These are phyloP conservation scores for Cryptosporidium tyzzeri DNA, from an alignment of 169 alveolate genomes.

Conservation along the genomic window DNA sequence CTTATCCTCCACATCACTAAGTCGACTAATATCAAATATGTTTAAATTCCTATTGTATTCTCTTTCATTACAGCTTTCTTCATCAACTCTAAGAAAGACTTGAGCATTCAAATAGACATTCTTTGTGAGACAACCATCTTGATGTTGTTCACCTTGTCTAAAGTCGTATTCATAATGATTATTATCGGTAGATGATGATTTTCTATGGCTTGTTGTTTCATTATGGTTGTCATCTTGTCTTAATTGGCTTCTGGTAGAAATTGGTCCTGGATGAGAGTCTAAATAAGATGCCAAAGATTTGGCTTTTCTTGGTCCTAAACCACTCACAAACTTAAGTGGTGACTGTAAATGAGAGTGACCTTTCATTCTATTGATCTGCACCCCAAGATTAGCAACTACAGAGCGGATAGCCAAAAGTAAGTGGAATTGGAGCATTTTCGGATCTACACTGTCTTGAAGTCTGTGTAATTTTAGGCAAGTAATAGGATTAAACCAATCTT, in stretches of 20 bases:
- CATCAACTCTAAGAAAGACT: slow-evolving; percentile 59
- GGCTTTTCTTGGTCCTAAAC: slow-evolving; percentile 89
- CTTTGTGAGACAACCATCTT: slow-evolving; percentile 40
- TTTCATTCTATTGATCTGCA: slow-evolving; percentile 81
- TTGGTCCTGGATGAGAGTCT: slow-evolving; percentile 36
- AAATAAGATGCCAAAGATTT: slow-evolving; percentile 55
- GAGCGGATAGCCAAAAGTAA: slow-evolving; percentile 79
- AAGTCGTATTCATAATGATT: slow-evolving; percentile 63
- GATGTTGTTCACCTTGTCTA: background rate
- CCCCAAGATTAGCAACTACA: slow-evolving; percentile 82
- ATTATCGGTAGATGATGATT: background rate
- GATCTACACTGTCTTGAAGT: slow-evolving; percentile 43
- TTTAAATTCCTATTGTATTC: slow-evolving; percentile 40
- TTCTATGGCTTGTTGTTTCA: background rate
- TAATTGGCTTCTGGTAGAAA: slow-evolving; percentile 17
- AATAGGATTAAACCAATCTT: slow-evolving; percentile 35
- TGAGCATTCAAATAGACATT: slow-evolving; percentile 42
- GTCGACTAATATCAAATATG: slow-evolving; percentile 63
- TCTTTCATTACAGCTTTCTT: slow-evolving; percentile 41
- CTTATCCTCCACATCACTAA: slow-evolving; percentile 34
- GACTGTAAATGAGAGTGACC: slow-evolving; percentile 83
- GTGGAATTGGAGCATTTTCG: slow-evolving; percentile 34
- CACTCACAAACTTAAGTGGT: slow-evolving; percentile 83
- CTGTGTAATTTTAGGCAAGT: slow-evolving; percentile 70
- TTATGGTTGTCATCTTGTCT: background rate